Base-by-base conservation (phyloP, 2,329 filamentous ascomycete species). In the Diaporthe vaccinii region DNA sequence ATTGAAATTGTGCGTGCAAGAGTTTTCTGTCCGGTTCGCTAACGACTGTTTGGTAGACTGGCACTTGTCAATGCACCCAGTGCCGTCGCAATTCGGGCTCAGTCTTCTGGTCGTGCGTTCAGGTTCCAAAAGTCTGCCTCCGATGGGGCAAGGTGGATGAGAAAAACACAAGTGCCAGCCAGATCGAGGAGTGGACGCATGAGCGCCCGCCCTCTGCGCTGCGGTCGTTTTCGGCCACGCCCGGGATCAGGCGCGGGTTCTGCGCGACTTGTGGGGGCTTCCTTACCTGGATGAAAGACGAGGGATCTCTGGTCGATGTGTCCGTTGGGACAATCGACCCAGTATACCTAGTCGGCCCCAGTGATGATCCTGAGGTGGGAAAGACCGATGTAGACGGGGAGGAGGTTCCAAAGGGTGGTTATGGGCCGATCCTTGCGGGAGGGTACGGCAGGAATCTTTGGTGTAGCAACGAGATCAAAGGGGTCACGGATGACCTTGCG, bases 1-100 rank as follows among this genome's bases (percentile, higher is more conserved):
- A 12, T 28, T 15, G 20, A 3, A 5, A 20, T 8, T 2, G 14
- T 51, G 34, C 36, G 7, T 15, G 17, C 25, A 17, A 41, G 10
- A 14, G 7, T 51, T n/a, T n/a, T 34, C 4, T 41, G 14, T 14
- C 22, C 49, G 28, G 14, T 55, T 34, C n/a, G 34, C 34, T 53
- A 9, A 69, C 22, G n/a, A 7, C n/a, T 53, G 22, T 14, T 15
- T 41, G 20, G 17, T 15, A 88, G 86, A 83, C 83, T 76, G 80
- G 81, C 61, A 88, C 86, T 9, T 91, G 89, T 79, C 88, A 90
- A 78, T 91, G 89, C 82, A 87, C 86, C 9, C 88, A 90, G 79
- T 90, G 88, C 81, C 88, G 89, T 79, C 87, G 87, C 74, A 84
- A 86, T 75, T 87, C 87, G 10, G 88, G 88, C 70, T 80, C 85